Percentiles rank a stretch among this genome's conserved stretches.
These are phyloP conservation scores for Corrigiola litoralis DNA, from an alignment of 179 eudicot species.

Conservation along the genomic window DNA sequence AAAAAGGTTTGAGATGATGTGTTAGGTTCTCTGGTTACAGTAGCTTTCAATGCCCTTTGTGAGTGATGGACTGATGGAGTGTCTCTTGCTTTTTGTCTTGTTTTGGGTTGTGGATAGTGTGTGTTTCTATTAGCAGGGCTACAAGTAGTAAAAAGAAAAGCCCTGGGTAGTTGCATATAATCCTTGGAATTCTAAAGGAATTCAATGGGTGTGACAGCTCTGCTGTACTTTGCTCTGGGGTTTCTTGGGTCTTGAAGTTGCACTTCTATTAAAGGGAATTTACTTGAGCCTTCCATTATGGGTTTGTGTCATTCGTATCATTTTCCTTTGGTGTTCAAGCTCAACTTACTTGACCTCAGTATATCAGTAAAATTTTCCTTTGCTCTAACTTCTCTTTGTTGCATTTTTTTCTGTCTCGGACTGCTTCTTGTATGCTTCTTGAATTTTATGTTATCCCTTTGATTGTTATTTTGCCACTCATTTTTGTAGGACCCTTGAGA, in stretches of 20 bases:
- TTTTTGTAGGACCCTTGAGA: too few relatives aligned
- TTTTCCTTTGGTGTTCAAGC: not conserved
- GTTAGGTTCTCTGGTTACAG: not conserved
- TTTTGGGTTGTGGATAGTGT: too few relatives aligned
- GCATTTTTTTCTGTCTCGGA: too few relatives aligned
- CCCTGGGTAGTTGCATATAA: not conserved
- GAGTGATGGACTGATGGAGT: not conserved
- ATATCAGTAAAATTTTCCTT: too few relatives aligned
- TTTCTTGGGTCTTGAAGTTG: constrained; percentile 4
- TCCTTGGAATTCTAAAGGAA: constrained; percentile 2
- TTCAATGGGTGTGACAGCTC: not conserved
- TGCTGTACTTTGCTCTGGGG: not conserved
- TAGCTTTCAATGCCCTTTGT: not conserved
- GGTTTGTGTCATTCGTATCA: not conserved
- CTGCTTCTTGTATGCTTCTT: too few relatives aligned
- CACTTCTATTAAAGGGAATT: not conserved
- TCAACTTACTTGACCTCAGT: not conserved
- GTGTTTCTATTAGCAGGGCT: not conserved
- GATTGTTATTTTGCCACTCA: too few relatives aligned
- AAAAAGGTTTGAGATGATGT: not conserved
- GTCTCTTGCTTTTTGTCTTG: too few relatives aligned
- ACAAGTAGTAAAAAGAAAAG: not conserved
- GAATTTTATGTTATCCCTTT: too few relatives aligned
- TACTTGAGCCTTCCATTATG: not conserved
- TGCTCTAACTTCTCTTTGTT: too few relatives aligned